Percentiles rank a stretch among this genome's conserved stretches.
Evolutionary conservation across 495 filamentous ascomycete species (phyloP).

Genomic region (Podospora fimiseda): DNA sequence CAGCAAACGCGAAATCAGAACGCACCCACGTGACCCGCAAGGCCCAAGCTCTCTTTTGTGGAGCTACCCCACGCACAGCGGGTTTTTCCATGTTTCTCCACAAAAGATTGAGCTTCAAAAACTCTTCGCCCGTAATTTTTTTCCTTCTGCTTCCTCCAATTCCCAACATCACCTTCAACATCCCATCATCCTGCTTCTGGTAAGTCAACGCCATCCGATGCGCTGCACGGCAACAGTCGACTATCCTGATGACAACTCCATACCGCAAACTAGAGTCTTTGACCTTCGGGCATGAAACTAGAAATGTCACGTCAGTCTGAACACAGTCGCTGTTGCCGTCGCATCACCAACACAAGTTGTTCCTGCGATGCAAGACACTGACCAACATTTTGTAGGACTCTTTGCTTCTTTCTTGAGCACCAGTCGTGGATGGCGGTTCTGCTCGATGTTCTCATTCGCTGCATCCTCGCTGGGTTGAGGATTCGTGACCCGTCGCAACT

Average conservation of each 20-base stretch:
- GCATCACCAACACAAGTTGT: background rate
- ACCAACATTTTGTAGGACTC: slow-evolving; percentile 10
- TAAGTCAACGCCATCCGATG: slow-evolving; percentile 19
- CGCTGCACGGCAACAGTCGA: slow-evolving; percentile 7
- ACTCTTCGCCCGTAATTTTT: slow-evolving; percentile 17
- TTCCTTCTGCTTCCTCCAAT: slow-evolving; percentile 12
- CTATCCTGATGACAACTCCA: slow-evolving; percentile 55
- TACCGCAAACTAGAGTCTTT: slow-evolving; percentile 99
- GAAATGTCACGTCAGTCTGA: slow-evolving; percentile 99
- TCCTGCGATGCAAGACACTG: slow-evolving; percentile 3
- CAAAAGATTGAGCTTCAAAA: slow-evolving; percentile 29
- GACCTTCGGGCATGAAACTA: slow-evolving; percentile 90
- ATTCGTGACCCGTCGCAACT: too few species aligned
- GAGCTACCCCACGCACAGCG: slow-evolving; percentile 9
- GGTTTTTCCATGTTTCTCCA: slow-evolving; percentile 24
- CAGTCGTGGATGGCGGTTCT: slow-evolving; percentile 1
- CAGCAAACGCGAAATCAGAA: slow-evolving; percentile 16
- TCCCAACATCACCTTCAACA: slow-evolving; percentile 10
- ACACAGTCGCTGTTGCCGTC: slow-evolving; percentile 26
- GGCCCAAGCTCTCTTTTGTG: background rate
- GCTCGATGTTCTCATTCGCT: background rate
- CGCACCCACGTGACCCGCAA: slow-evolving; percentile 21
- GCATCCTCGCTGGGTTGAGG: background rate
- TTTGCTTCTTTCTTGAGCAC: slow-evolving; percentile 9
- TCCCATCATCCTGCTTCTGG: slow-evolving; percentile 16